Base-by-base conservation (phyloP, 1,284 basidiomycete species). In the Cutaneotrichosporon sp. region DNA sequence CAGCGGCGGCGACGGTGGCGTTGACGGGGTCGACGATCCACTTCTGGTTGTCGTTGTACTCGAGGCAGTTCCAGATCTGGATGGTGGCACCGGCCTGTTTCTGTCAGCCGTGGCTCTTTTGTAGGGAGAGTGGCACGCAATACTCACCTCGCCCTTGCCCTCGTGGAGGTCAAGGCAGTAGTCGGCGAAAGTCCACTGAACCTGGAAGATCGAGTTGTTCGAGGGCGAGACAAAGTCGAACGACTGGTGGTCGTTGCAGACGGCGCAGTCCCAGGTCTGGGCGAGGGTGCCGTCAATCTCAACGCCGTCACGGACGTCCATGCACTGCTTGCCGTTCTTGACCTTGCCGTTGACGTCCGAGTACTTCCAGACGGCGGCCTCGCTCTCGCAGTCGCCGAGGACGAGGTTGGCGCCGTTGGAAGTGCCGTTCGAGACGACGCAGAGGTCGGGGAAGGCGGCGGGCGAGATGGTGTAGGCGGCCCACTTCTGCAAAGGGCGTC, bases 111-210 rank as follows among this genome's bases (percentile, higher is more conserved):
- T 42, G 16, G 18, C 16, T 36, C 13, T 5, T 14, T 14, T 1
- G 34, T 4, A 36, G 3, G 34, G 38, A n/a, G n/a, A n/a, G n/a
- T n/a, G n/a, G n/a, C 24, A n/a, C n/a, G n/a, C n/a, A n/a, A n/a
- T 27, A 13, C 74, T 73, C 18, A 60, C 69, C 56, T 57, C 65
- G 22, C 51, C 54, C 16, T 65, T 67, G 45, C 71, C 74, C 60
- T 75, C 69, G 25, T 63, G 68, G 27, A 77, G 62, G 65, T 78
- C 76, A 57, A 73, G 60, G 66, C 75, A 76, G 63, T 65, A 66
- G 59, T 69, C 62, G 22, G 58, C 54, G 34, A 61, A 65, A 38
- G 50, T 43, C 75, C 74, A 76, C 57, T 68, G 56, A 60, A 78
- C 66, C 27, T 61, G 51, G 45, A 68, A 62, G 47, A 27, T 22